A percentile compares a stretch with the other conserved stretches of the same genome.
These are phyloP conservation scores for Falciphora oryzae DNA, from an alignment of 2,329 filamentous ascomycete species.

Conservation along the genomic window DNA sequence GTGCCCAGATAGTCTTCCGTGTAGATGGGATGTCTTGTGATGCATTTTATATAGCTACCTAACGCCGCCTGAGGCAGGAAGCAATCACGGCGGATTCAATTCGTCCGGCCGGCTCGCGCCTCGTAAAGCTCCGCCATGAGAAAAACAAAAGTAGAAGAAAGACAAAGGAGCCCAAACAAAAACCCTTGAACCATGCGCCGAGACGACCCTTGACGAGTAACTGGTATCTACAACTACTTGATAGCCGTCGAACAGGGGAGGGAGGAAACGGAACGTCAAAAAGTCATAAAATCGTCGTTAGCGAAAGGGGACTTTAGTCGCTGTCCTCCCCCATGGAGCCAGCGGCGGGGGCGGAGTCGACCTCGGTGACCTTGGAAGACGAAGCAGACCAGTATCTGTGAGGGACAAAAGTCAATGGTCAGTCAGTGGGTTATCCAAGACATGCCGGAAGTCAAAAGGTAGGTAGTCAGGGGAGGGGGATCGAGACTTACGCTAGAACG, in stretches of 20 bases:
- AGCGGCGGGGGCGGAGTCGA: slow-evolving; percentile 31
- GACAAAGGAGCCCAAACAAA: background rate
- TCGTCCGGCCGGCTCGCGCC: too few relatives aligned
- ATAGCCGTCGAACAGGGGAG: background rate
- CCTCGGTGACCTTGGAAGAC: slow-evolving; percentile 53
- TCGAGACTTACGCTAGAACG: slow-evolving; percentile 59
- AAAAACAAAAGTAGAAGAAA: background rate
- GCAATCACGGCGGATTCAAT: too few relatives aligned
- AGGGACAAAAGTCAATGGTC: background rate
- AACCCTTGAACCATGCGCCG: slow-evolving; percentile 8
- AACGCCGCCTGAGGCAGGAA: background rate
- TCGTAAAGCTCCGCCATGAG: too few relatives aligned
- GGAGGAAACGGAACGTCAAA: slow-evolving; percentile 2
- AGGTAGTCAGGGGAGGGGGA: too few relatives aligned
- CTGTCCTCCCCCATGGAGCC: slow-evolving; percentile 17
- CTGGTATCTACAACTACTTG: slow-evolving; percentile 4
- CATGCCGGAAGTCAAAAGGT: too few relatives aligned
- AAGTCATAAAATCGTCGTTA: background rate
- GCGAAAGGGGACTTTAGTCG: background rate
- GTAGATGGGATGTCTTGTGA: background rate
- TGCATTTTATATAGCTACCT: background rate
- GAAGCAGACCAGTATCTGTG: slow-evolving; percentile 56
- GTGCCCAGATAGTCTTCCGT: too few relatives aligned
- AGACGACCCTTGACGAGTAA: slow-evolving; percentile 7
- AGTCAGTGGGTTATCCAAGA: background rate